A percentile compares a stretch with the other conserved stretches of the same genome.
These are phyloP conservation scores for Alternaria arbusti DNA, from an alignment of 2,329 filamentous ascomycete genomes.

Conservation along the genomic window DNA sequence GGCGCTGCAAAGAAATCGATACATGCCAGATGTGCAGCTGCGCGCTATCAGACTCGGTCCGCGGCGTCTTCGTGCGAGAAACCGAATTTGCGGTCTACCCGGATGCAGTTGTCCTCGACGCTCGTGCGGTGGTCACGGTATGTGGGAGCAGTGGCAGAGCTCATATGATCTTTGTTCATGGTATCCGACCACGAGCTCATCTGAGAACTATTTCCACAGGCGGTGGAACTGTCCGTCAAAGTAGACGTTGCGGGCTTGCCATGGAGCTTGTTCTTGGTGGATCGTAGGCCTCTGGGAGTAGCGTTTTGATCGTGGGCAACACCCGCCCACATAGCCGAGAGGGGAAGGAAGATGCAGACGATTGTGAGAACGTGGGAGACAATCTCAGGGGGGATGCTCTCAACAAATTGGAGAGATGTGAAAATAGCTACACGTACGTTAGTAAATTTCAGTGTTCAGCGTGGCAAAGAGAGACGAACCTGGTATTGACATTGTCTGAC, in stretches of 20 bases:
- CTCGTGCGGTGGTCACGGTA: constrained; percentile 7
- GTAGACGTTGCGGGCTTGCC: constrained; percentile 13
- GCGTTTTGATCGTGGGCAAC: constrained; percentile 34
- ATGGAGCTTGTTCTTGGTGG: constrained; percentile 34
- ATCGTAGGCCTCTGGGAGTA: constrained; percentile 27
- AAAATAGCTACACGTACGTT: constrained; percentile 61
- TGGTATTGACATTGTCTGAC: constrained; percentile 70
- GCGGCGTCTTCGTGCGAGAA: constrained; percentile 21
- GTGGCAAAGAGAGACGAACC: constrained; percentile 48
- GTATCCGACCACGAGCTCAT: constrained; percentile 23
- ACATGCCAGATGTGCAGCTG: neutral
- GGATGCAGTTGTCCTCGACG: constrained; percentile 22
- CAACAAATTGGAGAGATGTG: constrained; percentile 62
- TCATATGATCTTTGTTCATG: constrained; percentile 25
- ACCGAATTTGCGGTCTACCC: constrained; percentile 31
- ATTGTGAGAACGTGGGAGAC: constrained; percentile 63
- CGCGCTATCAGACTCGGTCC: constrained; percentile 5
- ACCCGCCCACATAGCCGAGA: constrained; percentile 70
- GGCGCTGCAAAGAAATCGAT: neutral
- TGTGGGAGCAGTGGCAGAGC: constrained; percentile 4
- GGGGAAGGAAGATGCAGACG: constrained; percentile 67
- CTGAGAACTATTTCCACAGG: constrained; percentile 25
- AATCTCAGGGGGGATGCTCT: constrained; percentile 58
- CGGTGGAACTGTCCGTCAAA: constrained; percentile 13
- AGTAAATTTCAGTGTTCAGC: constrained; percentile 10